Percentiles rank a stretch among this genome's conserved stretches.
These are phyloP conservation scores for Gynochthodes officinalis DNA, from an alignment of 257 asterid genomes.

Conservation along the genomic window DNA sequence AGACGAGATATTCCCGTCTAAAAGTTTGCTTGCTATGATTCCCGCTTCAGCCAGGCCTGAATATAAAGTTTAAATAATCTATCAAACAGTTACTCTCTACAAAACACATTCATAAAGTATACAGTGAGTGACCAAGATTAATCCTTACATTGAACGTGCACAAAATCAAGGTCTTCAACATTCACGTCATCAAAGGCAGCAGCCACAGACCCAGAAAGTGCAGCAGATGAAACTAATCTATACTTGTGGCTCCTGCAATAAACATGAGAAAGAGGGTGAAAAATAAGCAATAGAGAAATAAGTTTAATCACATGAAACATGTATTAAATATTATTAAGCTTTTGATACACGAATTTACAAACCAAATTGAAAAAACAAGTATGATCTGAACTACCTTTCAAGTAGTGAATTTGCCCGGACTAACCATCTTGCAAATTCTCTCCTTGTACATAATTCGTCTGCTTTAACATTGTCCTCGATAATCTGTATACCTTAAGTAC, in stretches of 20 bases:
- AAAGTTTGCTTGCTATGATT: slow-evolving; percentile 72
- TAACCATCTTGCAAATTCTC: slow-evolving; percentile 93
- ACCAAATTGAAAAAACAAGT: not conserved
- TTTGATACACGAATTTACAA: not conserved
- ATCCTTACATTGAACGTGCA: slow-evolving; percentile 64
- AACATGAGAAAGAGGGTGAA: slow-evolving; percentile 19
- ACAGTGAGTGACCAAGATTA: slow-evolving; percentile 12
- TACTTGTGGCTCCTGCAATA: slow-evolving; percentile 54
- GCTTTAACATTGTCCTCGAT: slow-evolving; percentile 70
- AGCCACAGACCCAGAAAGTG: slow-evolving; percentile 65
- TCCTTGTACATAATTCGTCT: slow-evolving; percentile 78
- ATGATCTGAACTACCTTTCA: slow-evolving; percentile 55
- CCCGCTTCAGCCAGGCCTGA: slow-evolving; percentile 93
- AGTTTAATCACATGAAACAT: not conserved
- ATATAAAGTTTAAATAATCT: slow-evolving; percentile 18
- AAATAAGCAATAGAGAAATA: not conserved
- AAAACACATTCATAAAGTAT: not conserved
- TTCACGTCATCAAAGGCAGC: slow-evolving; percentile 78
- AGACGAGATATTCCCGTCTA: slow-evolving; percentile 23
- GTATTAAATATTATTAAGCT: not conserved
- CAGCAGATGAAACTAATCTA: slow-evolving; percentile 54
- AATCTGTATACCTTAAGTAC: slow-evolving; percentile 56
- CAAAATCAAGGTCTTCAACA: slow-evolving; percentile 80
- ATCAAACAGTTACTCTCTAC: slow-evolving; percentile 14
- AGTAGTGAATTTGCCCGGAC: slow-evolving; percentile 56